Conservation (phyloP, 371 early-diverging fungal genomes). For the Neoconidiobolus thromboides region DNA sequence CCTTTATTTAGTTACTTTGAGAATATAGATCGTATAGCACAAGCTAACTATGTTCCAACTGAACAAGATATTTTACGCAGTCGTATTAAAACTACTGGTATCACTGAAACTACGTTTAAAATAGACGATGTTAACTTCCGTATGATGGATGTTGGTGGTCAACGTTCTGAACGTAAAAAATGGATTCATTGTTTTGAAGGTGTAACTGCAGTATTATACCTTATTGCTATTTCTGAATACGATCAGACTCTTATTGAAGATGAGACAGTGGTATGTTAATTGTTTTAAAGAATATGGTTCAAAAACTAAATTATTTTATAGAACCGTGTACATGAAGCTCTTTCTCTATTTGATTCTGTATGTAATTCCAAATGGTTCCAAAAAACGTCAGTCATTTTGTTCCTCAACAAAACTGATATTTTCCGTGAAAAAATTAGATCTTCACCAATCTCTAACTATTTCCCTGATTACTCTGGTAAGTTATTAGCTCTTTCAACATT, state of each 20-base stretch:
- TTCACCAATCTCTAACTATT: slow-evolving; percentile 58
- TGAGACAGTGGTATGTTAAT: slow-evolving; percentile 44
- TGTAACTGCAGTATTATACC: slow-evolving; percentile 81
- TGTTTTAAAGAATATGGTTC: background rate
- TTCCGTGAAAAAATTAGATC: slow-evolving; percentile 65
- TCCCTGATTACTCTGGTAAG: slow-evolving; percentile 69
- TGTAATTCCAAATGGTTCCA: slow-evolving; percentile 89
- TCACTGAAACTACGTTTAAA: slow-evolving; percentile 69
- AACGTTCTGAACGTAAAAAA: slow-evolving; percentile 79
- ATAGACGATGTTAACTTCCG: slow-evolving; percentile 53
- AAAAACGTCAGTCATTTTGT: slow-evolving; percentile 80
- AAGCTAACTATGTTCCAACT: slow-evolving; percentile 51
- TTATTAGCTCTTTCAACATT: background rate
- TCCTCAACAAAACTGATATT: slow-evolving; percentile 91
- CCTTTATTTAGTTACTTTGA: slow-evolving; percentile 54
- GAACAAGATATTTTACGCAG: slow-evolving; percentile 73
- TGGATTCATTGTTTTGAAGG: slow-evolving; percentile 92
- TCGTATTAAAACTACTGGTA: slow-evolving; percentile 69
- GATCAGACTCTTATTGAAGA: slow-evolving; percentile 89
- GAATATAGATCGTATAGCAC: slow-evolving; percentile 59
- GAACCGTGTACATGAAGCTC: slow-evolving; percentile 76
- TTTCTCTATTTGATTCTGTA: slow-evolving; percentile 85
- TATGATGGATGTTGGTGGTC: slow-evolving; percentile 91
- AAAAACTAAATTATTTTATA: slow-evolving; percentile 13
- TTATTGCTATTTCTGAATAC: slow-evolving; percentile 87